Percentiles rank a stretch among this genome's conserved stretches.
Conservation (phyloP, 768 basidiomycete genomes). For the Trametes gibbosa region DNA sequence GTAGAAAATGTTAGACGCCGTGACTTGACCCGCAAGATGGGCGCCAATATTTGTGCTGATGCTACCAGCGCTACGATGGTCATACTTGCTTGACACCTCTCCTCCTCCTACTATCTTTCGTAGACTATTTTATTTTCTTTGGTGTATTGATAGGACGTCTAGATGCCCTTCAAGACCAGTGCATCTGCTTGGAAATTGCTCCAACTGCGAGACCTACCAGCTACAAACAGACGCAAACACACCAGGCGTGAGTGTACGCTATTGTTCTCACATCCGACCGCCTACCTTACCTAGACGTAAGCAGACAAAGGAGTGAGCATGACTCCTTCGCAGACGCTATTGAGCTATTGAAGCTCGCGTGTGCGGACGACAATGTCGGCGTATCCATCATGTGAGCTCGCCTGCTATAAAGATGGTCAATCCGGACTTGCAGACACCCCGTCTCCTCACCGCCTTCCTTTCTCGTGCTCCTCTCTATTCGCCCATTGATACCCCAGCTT, state of each 20-base stretch:
- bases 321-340: not conserved
- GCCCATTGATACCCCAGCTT: constrained; percentile 20
- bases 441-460: constrained; percentile 20
- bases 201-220: not conserved
- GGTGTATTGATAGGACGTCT: no score
- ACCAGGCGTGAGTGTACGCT: not conserved
- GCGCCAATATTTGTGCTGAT: not conserved
- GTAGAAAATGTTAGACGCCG: no score
- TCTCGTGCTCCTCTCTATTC: constrained; percentile 11
- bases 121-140: no score
- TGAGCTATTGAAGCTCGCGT: constrained; percentile 2
- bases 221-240: constrained; percentile 11
- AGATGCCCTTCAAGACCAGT: no score
- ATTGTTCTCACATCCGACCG: constrained; percentile 11
- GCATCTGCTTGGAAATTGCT: no score
- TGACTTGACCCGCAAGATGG: no score
- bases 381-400: constrained; percentile 12
- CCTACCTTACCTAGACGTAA: not conserved
- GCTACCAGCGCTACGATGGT: no score
- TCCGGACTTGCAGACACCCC: constrained; percentile 2
- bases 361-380: constrained; percentile 12
- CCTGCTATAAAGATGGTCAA: constrained; percentile 20
- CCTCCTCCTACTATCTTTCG: no score
- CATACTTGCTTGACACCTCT: no score
- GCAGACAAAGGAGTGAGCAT: constrained; percentile 13